Evolutionary conservation across 257 asterid species (phyloP).

Genomic region (Sherardia arvensis): DNA sequence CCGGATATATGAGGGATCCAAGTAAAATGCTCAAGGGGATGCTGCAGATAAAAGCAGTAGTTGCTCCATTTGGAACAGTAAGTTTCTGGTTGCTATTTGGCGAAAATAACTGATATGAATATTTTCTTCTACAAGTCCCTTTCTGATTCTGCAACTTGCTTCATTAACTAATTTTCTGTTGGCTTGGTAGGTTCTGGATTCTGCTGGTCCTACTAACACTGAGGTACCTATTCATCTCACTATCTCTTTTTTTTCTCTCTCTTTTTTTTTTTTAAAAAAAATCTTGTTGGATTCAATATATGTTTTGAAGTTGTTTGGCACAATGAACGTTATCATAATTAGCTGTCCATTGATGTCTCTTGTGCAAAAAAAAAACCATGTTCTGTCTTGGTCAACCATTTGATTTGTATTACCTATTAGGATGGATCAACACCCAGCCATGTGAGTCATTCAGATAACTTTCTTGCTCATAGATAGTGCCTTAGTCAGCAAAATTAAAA

Average conservation of each 20-base stretch:
- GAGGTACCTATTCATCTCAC: slow-evolving; percentile 35
- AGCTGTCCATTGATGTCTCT: neutral
- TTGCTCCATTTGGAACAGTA: slow-evolving; percentile 82
- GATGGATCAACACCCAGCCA: neutral
- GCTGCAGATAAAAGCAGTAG: slow-evolving; percentile 71
- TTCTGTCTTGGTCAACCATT: neutral
- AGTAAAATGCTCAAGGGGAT: slow-evolving; percentile 88
- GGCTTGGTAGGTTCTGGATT: slow-evolving; percentile 42
- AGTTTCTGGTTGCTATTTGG: slow-evolving; percentile 19
- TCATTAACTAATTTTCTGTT: slow-evolving; percentile 10
- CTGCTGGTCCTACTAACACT: slow-evolving; percentile 25
- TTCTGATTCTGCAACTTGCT: neutral
- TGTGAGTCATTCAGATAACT: neutral
- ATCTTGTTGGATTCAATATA: neutral
- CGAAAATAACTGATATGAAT: neutral
- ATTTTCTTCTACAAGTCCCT: neutral
- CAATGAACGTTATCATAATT: neutral
- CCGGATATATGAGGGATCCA: slow-evolving; percentile 91
- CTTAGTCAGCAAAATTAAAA: neutral
- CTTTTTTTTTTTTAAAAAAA: too few species aligned
- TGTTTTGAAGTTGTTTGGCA: neutral
- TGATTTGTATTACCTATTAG: neutral
- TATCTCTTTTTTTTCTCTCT: too few species aligned
- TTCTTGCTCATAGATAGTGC: neutral
- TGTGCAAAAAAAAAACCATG: neutral